These are phyloP conservation scores for Adiantum capillusveneris DNA, from an alignment of 75 land plant species.

Conservation along the genomic window DNA sequence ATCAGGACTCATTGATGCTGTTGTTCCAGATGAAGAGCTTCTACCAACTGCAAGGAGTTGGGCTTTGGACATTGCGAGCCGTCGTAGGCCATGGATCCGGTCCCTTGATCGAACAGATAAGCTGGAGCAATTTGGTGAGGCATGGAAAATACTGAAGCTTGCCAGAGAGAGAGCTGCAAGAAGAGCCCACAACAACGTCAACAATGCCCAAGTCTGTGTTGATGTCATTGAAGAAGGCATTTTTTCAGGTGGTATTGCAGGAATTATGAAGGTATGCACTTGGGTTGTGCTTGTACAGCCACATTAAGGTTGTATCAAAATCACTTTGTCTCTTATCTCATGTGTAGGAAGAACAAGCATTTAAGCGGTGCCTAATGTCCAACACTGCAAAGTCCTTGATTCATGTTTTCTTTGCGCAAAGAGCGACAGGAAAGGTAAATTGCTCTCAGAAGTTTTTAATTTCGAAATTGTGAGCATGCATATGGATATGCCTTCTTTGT, in stretches of 20 bases:
- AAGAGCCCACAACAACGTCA: conserved; percentile 9
- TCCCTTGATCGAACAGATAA: conserved; percentile 12
- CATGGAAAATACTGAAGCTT: conserved; percentile 13
- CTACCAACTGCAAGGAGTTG: conserved; percentile 9
- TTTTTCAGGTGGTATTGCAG: conserved; percentile 10
- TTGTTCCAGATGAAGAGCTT: conserved; percentile 11
- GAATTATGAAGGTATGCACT: conserved; percentile 8
- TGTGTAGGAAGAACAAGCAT: conserved; percentile 55
- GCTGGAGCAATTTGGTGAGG: conserved; percentile 8
- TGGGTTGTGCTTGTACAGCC: too few relatives aligned
- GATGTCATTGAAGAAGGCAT: conserved; percentile 14
- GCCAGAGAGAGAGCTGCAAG: conserved; percentile 6
- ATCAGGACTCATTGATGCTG: conserved; percentile 16
- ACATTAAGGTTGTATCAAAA: too few relatives aligned
- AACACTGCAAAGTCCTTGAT: conserved; percentile 64
- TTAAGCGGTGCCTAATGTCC: conserved; percentile 44
- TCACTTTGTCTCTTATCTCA: too few relatives aligned
- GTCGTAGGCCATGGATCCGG: conserved; percentile 6
- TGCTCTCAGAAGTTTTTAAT: too few relatives aligned
- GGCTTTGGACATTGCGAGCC: conserved; percentile 15
- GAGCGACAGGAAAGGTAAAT: conserved; percentile 73
- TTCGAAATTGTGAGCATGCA: too few relatives aligned
- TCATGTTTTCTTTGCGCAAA: conserved; percentile 80
- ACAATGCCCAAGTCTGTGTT: conserved; percentile 9
- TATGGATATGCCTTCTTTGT: too few relatives aligned